These are phyloP conservation scores for Penicillium samsonianum DNA, from an alignment of 495 filamentous ascomycete genomes.

Conservation along the genomic window DNA sequence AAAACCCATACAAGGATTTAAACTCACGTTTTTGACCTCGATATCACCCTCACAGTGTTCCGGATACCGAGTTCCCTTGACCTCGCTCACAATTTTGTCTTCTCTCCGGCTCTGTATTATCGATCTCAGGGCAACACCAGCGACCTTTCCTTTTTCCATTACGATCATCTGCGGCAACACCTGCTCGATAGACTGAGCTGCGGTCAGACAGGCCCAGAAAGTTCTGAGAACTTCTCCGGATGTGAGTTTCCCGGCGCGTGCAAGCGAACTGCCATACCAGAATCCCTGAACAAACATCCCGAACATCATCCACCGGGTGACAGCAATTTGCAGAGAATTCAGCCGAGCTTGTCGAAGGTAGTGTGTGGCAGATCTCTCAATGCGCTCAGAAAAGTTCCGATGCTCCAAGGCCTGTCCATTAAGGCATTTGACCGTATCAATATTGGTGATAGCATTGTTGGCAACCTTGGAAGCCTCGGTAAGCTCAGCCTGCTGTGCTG, in stretches of 20 bases:
- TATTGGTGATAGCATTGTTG: conserved; percentile 66
- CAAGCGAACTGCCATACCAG: conserved; percentile 77
- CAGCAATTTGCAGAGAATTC: conserved; percentile 68
- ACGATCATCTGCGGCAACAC: conserved; percentile 74
- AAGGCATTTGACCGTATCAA: conserved; percentile 86
- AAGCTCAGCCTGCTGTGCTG: conserved; percentile 68
- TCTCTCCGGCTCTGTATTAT: conserved; percentile 36
- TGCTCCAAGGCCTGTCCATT: conserved; percentile 75
- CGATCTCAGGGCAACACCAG: conserved; percentile 59
- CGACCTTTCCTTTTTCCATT: conserved; percentile 77
- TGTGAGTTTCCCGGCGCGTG: conserved; percentile 53
- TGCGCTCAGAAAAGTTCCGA: conserved; percentile 60
- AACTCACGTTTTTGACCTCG: conserved; percentile 66
- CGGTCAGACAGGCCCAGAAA: conserved; percentile 78
- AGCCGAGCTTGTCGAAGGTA: conserved; percentile 69
- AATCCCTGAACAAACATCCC: conserved; percentile 89
- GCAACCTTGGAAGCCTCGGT: conserved; percentile 70
- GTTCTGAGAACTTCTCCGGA: conserved; percentile 78
- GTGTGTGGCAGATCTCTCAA: conserved; percentile 59
- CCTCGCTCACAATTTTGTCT: conserved; percentile 24
- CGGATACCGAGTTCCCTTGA: conserved; percentile 29
- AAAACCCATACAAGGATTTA: not conserved
- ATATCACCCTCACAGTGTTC: conserved; percentile 63
- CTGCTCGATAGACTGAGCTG: conserved; percentile 69
- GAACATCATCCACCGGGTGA: conserved; percentile 71